Percentiles rank a stretch among this genome's conserved stretches.
Evolutionary conservation across 768 basidiomycete species (phyloP).

Genomic region (Cystofilobasidium ferigula): DNA sequence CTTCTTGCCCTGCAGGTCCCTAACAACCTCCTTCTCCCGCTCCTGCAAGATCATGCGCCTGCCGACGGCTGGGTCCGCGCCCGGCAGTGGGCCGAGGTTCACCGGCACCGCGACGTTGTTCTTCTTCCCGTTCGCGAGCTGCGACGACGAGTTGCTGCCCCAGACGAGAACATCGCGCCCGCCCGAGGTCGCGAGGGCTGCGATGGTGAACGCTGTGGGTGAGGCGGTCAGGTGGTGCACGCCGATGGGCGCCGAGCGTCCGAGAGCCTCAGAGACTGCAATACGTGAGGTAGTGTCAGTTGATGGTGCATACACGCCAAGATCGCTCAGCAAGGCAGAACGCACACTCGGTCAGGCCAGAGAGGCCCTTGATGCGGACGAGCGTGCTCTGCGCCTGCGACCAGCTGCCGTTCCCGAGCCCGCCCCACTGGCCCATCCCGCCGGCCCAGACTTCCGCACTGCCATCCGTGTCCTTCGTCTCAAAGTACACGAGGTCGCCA

Average conservation of each 20-base stretch:
- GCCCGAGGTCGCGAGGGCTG: slow-evolving; percentile 28
- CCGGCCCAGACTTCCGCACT: slow-evolving; percentile 12
- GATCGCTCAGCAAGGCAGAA: background rate
- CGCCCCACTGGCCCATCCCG: slow-evolving; percentile 16
- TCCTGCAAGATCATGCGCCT: slow-evolving; percentile 39
- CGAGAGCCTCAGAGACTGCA: slow-evolving; percentile 24
- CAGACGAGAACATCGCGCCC: slow-evolving; percentile 39
- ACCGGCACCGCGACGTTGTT: slow-evolving; percentile 39
- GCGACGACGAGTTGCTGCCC: slow-evolving; percentile 31
- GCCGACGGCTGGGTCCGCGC: slow-evolving; percentile 36
- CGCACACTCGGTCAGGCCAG: slow-evolving; percentile 16
- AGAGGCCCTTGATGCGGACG: slow-evolving; percentile 18
- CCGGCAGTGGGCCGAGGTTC: background rate
- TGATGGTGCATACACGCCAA: background rate
- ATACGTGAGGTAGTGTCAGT: background rate
- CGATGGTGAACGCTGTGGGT: slow-evolving; percentile 28
- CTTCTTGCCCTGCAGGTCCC: slow-evolving; percentile 33
- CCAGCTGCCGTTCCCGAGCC: slow-evolving; percentile 23
- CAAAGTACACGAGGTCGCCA: slow-evolving; percentile 12
- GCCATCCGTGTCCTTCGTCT: background rate
- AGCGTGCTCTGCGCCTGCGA: slow-evolving; percentile 4
- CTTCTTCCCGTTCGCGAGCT: slow-evolving; percentile 41
- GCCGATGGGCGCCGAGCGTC: slow-evolving; percentile 24
- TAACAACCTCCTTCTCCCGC: slow-evolving; percentile 32
- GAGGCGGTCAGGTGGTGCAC: slow-evolving; percentile 30